These are phyloP conservation scores for Leptographium wingfieldii DNA, from an alignment of 2,329 filamentous ascomycete genomes.

Conservation along the genomic window DNA sequence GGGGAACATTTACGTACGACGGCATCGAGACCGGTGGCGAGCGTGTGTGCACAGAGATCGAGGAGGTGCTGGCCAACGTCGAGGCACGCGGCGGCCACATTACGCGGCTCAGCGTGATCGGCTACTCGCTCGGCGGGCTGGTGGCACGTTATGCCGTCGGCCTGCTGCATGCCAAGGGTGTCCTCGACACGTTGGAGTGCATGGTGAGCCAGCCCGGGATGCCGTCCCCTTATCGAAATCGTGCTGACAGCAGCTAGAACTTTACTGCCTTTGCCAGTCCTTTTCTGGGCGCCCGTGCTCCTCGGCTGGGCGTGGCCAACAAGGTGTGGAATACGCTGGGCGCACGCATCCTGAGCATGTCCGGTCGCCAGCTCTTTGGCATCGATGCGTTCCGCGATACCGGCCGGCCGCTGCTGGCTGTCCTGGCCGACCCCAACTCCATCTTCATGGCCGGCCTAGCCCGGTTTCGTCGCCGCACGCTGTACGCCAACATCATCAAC, in stretches of 20 bases:
- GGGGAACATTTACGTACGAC: constrained; percentile 59
- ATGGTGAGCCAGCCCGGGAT: constrained; percentile 36
- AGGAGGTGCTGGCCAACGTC: constrained; percentile 46
- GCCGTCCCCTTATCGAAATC: background rate
- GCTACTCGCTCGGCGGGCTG: constrained; percentile 81
- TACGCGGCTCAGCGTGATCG: constrained; percentile 71
- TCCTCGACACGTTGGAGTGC: constrained; percentile 68
- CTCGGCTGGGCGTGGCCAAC: constrained; percentile 51
- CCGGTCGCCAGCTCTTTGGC: constrained; percentile 75
- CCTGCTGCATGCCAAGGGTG: constrained; percentile 65
- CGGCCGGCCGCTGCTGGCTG: constrained; percentile 62
- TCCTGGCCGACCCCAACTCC: constrained; percentile 71
- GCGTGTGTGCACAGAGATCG: constrained; percentile 54
- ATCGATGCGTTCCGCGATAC: constrained; percentile 79
- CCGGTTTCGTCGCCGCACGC: constrained; percentile 60
- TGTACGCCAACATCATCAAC: constrained; percentile 82
- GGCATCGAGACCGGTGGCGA: constrained; percentile 57
- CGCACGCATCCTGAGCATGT: constrained; percentile 66
- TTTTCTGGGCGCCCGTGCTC: constrained; percentile 64
- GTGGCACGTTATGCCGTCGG: constrained; percentile 80
- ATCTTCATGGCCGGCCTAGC: constrained; percentile 74
- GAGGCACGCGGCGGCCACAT: constrained; percentile 55
- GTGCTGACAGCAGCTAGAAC: constrained; percentile 38
- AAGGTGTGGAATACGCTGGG: constrained; percentile 75
- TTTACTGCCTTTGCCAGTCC: constrained; percentile 88